Conservation (phyloP, 2,329 filamentous ascomycete genomes). For the Penicillium sp. region DNA sequence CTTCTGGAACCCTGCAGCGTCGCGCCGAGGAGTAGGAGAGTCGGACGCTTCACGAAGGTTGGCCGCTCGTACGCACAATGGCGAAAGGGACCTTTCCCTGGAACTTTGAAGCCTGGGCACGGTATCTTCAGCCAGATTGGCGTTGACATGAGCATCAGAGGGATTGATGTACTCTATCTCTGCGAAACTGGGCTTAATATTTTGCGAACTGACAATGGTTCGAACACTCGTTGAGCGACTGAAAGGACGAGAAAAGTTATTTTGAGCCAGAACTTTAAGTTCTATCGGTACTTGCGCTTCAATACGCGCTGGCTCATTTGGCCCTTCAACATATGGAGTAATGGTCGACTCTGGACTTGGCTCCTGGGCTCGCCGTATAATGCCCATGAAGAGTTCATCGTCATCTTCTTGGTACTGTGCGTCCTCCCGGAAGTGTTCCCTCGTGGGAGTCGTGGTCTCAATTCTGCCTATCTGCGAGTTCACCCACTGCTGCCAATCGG, state of each 20-base stretch:
- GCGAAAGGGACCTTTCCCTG: slow-evolving; percentile 13
- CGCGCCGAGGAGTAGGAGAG: slow-evolving; percentile 32
- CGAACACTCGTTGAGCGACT: slow-evolving; percentile 32
- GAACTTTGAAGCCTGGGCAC: not conserved
- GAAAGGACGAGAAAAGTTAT: slow-evolving; percentile 40
- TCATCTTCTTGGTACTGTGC: slow-evolving; percentile 36
- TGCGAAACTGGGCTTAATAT: slow-evolving; percentile 1
- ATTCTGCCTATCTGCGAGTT: slow-evolving; percentile 36
- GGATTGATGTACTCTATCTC: not conserved
- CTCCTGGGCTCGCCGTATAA: slow-evolving; percentile 5
- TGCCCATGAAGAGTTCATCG: slow-evolving; percentile 14
- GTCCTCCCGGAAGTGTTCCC: slow-evolving; percentile 39
- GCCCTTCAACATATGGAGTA: not conserved
- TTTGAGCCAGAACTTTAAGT: slow-evolving; percentile 15
- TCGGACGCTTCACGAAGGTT: slow-evolving; percentile 24
- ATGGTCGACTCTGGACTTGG: not conserved
- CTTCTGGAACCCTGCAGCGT: slow-evolving; percentile 13
- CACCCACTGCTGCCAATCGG: slow-evolving; percentile 42
- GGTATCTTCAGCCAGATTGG: not conserved
- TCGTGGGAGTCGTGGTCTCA: slow-evolving; percentile 23
- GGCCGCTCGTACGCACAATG: slow-evolving; percentile 23
- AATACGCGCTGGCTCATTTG: not conserved
- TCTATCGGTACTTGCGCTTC: not conserved
- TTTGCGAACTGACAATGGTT: slow-evolving; percentile 18
- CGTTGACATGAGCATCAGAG: not conserved